Base-by-base conservation (phyloP, 768 basidiomycete genomes). In the Phlebiopsis gigantea region DNA sequence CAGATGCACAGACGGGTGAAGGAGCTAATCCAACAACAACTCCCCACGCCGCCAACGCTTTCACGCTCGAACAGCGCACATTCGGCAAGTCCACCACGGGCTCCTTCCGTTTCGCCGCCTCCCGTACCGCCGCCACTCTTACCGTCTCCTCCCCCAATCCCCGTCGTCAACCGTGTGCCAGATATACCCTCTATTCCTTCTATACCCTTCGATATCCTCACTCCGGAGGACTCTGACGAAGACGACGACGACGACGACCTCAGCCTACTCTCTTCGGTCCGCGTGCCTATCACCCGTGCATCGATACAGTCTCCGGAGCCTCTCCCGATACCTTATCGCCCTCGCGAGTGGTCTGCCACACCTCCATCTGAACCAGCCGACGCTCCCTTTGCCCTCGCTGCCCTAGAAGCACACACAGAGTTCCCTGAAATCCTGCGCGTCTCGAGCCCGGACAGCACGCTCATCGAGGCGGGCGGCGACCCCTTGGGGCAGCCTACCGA, bases 271-370 rank as follows among this genome's bases (percentile, higher is more conserved):
- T 25, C 54, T 24, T 55, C 46, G 22, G 44, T 22, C 8, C 47
- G 34, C 22, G 24, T 25, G 7, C 34, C 24, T 29, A 53, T 41
- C 12, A 56, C 30, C 9, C 29, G 56, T 60, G 60, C 54, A 62
- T 28, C 25, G 64, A 71, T 71, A 19, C 46, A 65, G 50, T 78
- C 77, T 14, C 73, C 73, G 24, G 77, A 72, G 39, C 77, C 77
- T 29, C 55, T 79, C 49, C 77, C 78, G n/a, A 69, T 77, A 28
- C 78, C 77, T 6, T 77, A 74, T 57, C 76, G 78, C 21, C 60
- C 66, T 12, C 65, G 63, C 30, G 62, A 54, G 26, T 53, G 14
- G 26, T 19, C 54, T 4, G 5, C 25, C 1, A 25, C 15, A 4
- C 47, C 47, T 47, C 26, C 62, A 58, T 45, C 50, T 47, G 62